Evolutionary conservation across 169 alveolate species (phyloP), one percentile per base, ranked within the genome.

Genomic region (Plasmodium falciparum): DNA sequence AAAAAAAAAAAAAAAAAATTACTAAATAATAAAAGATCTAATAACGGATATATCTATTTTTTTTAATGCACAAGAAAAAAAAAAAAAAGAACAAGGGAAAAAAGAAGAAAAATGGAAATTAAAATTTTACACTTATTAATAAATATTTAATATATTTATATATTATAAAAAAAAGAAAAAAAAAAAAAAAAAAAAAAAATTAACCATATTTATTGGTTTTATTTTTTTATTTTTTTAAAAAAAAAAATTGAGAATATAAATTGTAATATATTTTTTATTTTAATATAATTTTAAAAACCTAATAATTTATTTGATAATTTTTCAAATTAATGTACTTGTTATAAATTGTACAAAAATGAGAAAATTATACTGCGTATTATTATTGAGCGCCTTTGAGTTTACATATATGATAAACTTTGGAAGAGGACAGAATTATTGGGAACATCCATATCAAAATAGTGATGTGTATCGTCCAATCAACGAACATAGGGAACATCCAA

Each of bases 1-100:
- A 74, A 15, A 33, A 33, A 2, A 33, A 33, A 33, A 33, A 33
- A 33, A 33, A 33, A 33, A 33, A 33, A 33, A 33, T 33, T 33
- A 33, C 45, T 33, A 33, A 33, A 33, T 5, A 33, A 61, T 50
- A 61, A 52, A 13, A 62, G 50, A 58, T 59, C 15, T 9, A 12
- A 59, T 20, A 65, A 54, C 65, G 39, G 65, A 56, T 56, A 15
- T 2, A 26, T 67, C 62, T 15, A 43, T 74, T 74, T 20, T 17
- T 74, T 58, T 45, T 78, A 78, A 54, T 52, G 78, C 89, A 78
- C 89, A 66, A 50, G 52, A 78, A 26, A 17, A 65, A 65, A 78
- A 45, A 24, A 74, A 20, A 65, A 33, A 33, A 33, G 45, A 33
- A 33, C 45, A 6, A 33, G 45, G 45, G 6, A 33, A 33, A 33